phyloP scores from a whole-genome alignment of 2,329 filamentous ascomycete genomes.

The Penicillium sp. region DNA sequence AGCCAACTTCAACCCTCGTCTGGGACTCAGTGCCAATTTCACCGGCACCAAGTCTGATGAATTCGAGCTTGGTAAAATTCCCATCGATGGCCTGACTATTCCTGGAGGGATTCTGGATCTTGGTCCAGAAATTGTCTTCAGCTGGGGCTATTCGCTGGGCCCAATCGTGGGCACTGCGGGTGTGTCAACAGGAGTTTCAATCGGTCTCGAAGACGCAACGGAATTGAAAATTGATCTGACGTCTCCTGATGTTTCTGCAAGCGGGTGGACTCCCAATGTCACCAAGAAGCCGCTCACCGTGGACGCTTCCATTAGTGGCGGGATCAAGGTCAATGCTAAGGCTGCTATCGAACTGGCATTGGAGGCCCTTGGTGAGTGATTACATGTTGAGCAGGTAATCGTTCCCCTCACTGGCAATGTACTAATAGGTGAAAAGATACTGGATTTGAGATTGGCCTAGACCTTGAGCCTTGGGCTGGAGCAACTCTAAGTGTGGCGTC shows the following conservation, averaged over 20 bases:
- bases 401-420: neutral
- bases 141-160: constrained; percentile 11
- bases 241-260: constrained; percentile 14
- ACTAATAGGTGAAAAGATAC: neutral
- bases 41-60: neutral
- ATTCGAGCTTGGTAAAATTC: neutral
- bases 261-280: neutral
- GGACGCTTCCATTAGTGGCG: neutral
- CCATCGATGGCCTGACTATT: neutral
- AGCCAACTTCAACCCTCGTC: neutral
- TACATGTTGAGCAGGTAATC: neutral
- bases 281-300: neutral
- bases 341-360: neutral
- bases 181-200: neutral
- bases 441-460: neutral
- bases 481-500: neutral
- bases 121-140: neutral
- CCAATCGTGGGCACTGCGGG: neutral
- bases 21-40: neutral
- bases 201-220: constrained; percentile 21
- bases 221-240: constrained; percentile 24
- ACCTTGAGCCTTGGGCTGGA: neutral
- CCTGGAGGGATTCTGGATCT: neutral
- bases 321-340: neutral
- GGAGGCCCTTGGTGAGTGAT: neutral